Conservation (phyloP, 352 stramenopile species). For the Pythium utonaiense region DNA sequence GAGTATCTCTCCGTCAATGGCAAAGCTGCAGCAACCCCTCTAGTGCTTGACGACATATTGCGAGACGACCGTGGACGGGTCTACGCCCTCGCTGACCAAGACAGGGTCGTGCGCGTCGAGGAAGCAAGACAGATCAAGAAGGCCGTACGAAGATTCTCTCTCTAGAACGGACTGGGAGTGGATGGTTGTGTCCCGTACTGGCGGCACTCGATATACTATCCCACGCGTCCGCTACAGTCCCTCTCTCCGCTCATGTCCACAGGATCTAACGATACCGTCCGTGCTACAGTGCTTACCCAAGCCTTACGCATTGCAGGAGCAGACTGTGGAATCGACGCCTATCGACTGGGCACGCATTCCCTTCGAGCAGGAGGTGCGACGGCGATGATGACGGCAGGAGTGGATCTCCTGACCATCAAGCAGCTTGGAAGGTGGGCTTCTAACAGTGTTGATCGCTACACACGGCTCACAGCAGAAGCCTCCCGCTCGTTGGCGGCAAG, state of each 20-base stretch:
- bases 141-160: background rate
- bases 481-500: background rate
- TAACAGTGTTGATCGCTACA: background rate
- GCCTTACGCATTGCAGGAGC: background rate
- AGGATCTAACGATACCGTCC: background rate
- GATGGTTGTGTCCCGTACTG: constrained; percentile 1
- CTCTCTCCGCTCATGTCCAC: background rate
- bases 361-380: constrained; percentile 7
- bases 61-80: background rate
- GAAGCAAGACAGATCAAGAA: constrained; percentile 23
- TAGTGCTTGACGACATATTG: background rate
- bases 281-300: background rate
- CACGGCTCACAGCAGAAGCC: background rate
- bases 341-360: constrained; percentile 1
- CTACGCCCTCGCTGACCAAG: background rate
- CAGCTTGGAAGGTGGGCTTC: constrained; percentile 2
- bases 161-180: background rate
- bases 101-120: background rate
- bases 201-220: background rate
- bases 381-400: constrained; percentile 1
- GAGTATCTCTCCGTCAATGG: constrained; percentile 23
- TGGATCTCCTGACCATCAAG: constrained; percentile 6
- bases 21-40: background rate
- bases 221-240: background rate
- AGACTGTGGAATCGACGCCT: background rate